Percentiles rank a stretch among this genome's conserved stretches.
These are phyloP conservation scores for Leccinum disarticulatum DNA, from an alignment of 768 basidiomycete species.

Conservation along the genomic window DNA sequence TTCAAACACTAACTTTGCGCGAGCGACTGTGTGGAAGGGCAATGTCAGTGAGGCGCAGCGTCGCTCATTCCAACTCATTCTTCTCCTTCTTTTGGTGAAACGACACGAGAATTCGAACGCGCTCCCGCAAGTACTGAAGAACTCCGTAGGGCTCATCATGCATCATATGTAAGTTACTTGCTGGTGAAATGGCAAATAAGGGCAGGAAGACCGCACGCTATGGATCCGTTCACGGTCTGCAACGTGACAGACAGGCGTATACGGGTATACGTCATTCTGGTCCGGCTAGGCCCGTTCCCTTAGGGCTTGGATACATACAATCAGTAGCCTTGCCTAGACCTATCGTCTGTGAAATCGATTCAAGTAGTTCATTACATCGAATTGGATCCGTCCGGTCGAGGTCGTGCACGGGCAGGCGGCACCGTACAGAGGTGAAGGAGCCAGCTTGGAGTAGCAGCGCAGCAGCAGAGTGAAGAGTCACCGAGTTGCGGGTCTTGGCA, in stretches of 20 bases:
- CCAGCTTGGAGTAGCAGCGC: not conserved
- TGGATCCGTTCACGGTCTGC: too few relatives aligned
- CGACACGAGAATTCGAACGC: not conserved
- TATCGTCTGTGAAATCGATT: not conserved
- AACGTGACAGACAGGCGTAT: not conserved
- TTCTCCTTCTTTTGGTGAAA: not conserved
- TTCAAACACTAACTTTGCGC: not conserved
- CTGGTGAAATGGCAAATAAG: too few relatives aligned
- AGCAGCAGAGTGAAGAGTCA: not conserved
- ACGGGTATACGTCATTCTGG: not conserved
- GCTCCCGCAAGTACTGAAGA: not conserved
- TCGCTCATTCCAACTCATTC: not conserved
- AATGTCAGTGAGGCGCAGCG: not conserved
- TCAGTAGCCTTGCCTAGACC: not conserved
- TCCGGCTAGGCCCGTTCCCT: not conserved
- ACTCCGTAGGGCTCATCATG: not conserved
- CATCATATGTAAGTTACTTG: not conserved
- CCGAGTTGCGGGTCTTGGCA: not conserved
- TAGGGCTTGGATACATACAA: not conserved
- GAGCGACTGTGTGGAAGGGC: not conserved
- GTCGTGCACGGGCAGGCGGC: slow-evolving; percentile 5
- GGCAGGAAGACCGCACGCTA: too few relatives aligned
- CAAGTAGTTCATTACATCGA: not conserved
- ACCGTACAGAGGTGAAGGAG: not conserved
- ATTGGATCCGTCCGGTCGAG: slow-evolving; percentile 19